Conservation (phyloP, 2,329 filamentous ascomycete genomes). For the Alternaria solani region DNA sequence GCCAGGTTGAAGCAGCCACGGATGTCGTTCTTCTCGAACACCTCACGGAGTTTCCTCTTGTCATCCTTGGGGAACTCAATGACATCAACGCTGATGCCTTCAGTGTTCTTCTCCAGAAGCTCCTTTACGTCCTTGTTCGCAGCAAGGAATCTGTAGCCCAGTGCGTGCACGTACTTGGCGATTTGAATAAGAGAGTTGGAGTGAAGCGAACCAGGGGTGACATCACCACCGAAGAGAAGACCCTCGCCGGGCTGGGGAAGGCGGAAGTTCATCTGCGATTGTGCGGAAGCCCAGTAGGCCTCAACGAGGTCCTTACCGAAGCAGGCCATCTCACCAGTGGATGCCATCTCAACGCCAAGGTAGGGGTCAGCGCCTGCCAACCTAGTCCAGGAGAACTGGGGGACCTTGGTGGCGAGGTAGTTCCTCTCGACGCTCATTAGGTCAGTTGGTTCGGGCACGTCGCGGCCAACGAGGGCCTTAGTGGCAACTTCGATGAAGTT, state of each 20-base stretch:
- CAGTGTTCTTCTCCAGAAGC: slow-evolving; percentile 76
- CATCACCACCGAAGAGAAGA: slow-evolving; percentile 90
- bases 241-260: slow-evolving; percentile 94
- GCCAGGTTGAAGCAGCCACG: slow-evolving; percentile 95
- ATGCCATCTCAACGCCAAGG: slow-evolving; percentile 97
- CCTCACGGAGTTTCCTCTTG: slow-evolving; percentile 91
- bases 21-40: slow-evolving; percentile 97
- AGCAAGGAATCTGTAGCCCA: slow-evolving; percentile 94
- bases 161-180: slow-evolving; percentile 84
- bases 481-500: slow-evolving; percentile 98
- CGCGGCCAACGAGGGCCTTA: slow-evolving; percentile 84
- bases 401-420: slow-evolving; percentile 96
- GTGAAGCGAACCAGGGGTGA: slow-evolving; percentile 52
- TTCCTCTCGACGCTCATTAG: slow-evolving; percentile 89
- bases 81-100: slow-evolving; percentile 79
- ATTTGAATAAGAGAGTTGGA: slow-evolving; percentile 77
- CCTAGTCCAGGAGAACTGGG: slow-evolving; percentile 98
- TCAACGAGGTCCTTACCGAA: slow-evolving; percentile 96
- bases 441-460: slow-evolving; percentile 84
- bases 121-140: slow-evolving; percentile 82
- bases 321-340: slow-evolving; percentile 97
- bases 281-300: slow-evolving; percentile 95
- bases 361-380: slow-evolving; percentile 96
- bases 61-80: slow-evolving; percentile 97
- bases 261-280: slow-evolving; percentile 99